Conservation (phyloP, 768 basidiomycete genomes). For the Galerina sulciceps region DNA sequence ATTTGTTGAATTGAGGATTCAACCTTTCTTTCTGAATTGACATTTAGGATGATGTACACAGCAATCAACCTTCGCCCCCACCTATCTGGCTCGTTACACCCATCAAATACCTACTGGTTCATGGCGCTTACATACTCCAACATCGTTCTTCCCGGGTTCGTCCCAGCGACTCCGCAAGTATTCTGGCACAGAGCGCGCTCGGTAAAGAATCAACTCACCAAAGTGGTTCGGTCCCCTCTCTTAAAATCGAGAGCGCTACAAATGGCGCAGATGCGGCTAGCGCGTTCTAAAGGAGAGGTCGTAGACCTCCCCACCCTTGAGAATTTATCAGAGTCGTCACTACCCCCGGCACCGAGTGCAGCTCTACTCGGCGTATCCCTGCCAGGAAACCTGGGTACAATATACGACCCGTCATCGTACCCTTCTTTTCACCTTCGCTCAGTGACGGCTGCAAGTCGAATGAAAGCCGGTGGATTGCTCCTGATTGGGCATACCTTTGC, state of each 20-base stretch:
- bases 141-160: constrained; percentile 7
- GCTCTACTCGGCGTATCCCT: constrained; percentile 11
- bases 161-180: not conserved
- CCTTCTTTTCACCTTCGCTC: not conserved
- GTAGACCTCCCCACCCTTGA: not conserved
- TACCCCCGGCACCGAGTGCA: constrained; percentile 32
- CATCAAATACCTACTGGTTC: constrained; percentile 3
- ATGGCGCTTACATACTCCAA: constrained; percentile 9
- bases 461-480: constrained; percentile 1
- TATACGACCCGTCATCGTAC: not conserved
- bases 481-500: constrained; percentile 6
- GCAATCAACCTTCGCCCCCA: constrained; percentile 4
- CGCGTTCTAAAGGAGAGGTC: not conserved
- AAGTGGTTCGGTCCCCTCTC: constrained; percentile 53
- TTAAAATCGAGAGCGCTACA: constrained; percentile 51
- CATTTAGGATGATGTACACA: constrained; percentile 8
- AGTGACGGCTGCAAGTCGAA: constrained; percentile 3
- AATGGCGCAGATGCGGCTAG: constrained; percentile 5
- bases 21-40: not conserved
- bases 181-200: constrained; percentile 4
- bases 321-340: constrained; percentile 6
- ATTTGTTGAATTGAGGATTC: not conserved
- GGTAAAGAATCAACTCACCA: constrained; percentile 43
- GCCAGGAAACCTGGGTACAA: constrained; percentile 3
- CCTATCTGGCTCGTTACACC: not conserved